These are phyloP conservation scores for Tulasnella sp. DNA, from an alignment of 768 basidiomycete genomes.

Conservation along the genomic window DNA sequence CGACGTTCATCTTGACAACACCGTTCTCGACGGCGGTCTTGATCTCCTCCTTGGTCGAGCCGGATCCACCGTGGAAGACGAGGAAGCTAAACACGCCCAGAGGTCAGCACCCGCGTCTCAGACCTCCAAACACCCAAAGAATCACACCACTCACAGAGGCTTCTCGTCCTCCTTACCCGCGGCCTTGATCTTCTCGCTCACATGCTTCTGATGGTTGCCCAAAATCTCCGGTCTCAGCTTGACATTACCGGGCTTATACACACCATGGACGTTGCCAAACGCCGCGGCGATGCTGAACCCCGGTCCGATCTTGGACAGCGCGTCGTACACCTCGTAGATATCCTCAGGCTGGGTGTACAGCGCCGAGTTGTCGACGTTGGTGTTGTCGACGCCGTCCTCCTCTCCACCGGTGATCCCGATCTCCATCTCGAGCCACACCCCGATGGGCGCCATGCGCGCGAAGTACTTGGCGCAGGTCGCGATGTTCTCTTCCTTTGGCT, in stretches of 20 bases:
- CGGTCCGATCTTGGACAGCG: slow-evolving; percentile 72
- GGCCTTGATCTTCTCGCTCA: slow-evolving; percentile 44
- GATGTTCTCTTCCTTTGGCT: slow-evolving; percentile 78
- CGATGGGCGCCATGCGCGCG: slow-evolving; percentile 82
- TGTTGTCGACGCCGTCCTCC: slow-evolving; percentile 99
- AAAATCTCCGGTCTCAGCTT: slow-evolving; percentile 84
- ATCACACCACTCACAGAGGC: slow-evolving; percentile 60
- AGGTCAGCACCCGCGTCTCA: neutral
- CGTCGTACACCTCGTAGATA: slow-evolving; percentile 80
- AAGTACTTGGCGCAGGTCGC: slow-evolving; percentile 89
- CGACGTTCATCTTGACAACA: slow-evolving; percentile 99
- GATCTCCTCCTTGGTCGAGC: slow-evolving; percentile 94
- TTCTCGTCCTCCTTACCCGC: slow-evolving; percentile 43
- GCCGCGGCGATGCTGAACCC: slow-evolving; percentile 98
- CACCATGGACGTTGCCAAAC: slow-evolving; percentile 98
- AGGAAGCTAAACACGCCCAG: slow-evolving; percentile 56
- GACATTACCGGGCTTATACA: slow-evolving; percentile 99
- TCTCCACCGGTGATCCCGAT: slow-evolving; percentile 99
- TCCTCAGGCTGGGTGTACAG: slow-evolving; percentile 98
- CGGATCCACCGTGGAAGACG: slow-evolving; percentile 99
- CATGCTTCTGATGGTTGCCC: slow-evolving; percentile 76
- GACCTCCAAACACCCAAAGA: neutral
- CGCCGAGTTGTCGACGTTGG: slow-evolving; percentile 80
- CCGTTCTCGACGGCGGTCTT: slow-evolving; percentile 79
- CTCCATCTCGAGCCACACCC: slow-evolving; percentile 99